Conservation (phyloP, 139 green algal species). For the Diplosphaera chodatii region DNA sequence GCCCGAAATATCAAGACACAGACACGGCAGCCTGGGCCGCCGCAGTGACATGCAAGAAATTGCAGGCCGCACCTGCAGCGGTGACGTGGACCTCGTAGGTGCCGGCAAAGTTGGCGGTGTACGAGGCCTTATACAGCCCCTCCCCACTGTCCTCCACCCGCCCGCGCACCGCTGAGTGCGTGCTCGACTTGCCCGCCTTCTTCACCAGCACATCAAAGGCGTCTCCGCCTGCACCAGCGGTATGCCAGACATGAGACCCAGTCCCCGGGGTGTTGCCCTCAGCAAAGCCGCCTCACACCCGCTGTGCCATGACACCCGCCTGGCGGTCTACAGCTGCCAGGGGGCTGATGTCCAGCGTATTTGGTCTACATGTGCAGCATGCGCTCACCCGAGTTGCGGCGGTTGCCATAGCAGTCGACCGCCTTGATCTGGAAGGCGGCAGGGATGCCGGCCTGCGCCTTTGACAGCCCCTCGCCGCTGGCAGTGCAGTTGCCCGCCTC, state of each 20-base stretch:
- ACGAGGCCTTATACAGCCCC: constrained; percentile 3
- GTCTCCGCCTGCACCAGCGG: constrained; percentile 7
- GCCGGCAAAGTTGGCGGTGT: constrained; percentile 5
- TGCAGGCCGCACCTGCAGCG: not conserved
- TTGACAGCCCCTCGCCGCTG: constrained; percentile 9
- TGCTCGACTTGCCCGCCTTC: not conserved
- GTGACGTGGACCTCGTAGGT: constrained; percentile 8
- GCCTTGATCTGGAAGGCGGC: constrained; percentile 16
- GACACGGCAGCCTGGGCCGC: no score
- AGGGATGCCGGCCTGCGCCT: constrained; percentile 6
- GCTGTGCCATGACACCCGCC: no score
- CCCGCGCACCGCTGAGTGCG: not conserved
- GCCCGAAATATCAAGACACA: no score
- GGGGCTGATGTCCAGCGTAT: no score
- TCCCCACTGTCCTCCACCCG: constrained; percentile 14
- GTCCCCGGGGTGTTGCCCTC: no score
- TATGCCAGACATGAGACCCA: no score
- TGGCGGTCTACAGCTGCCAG: no score
- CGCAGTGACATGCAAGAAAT: no score
- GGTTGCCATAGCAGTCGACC: constrained; percentile 17
- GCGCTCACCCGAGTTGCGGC: not conserved
- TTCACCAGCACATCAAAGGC: constrained; percentile 1
- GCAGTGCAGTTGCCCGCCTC: constrained; percentile 9
- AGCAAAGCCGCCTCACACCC: no score
- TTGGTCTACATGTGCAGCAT: not conserved